A percentile compares a stretch with the other conserved stretches of the same genome.
phyloP scores from a whole-genome alignment of 176 grass and related monocot genomes.

The Paspalum notatum region DNA sequence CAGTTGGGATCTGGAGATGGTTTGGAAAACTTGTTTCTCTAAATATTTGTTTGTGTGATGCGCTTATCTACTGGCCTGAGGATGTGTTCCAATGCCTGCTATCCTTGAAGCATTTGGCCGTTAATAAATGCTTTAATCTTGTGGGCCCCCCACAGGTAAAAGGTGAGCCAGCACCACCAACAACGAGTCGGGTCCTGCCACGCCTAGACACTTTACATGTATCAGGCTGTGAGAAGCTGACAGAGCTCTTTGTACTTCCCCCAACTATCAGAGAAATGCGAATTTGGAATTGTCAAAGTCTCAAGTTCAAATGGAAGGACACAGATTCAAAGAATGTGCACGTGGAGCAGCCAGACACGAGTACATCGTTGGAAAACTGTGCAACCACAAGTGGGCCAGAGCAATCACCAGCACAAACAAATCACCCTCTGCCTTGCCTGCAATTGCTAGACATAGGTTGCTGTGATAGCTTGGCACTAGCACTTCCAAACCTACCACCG shows the following conservation, averaged over 20 bases:
- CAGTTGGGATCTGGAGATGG: neutral
- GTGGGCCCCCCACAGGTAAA: neutral
- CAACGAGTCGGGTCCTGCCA: neutral
- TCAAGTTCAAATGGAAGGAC: neutral
- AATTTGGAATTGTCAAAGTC: fast-evolving
- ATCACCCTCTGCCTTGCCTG: neutral
- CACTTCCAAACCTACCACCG: neutral
- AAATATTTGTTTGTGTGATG: neutral
- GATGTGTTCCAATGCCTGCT: conserved; percentile 3
- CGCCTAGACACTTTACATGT: neutral
- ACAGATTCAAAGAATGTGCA: neutral
- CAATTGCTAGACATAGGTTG: neutral
- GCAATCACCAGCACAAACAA: neutral
- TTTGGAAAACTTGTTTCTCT: conserved; percentile 15
- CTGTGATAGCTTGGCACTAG: neutral
- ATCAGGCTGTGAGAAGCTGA: fast-evolving
- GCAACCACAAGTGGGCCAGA: neutral
- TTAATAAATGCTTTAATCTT: neutral
- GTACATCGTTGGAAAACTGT: neutral
- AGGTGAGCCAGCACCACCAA: neutral
- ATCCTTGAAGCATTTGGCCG: neutral
- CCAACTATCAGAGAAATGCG: neutral
- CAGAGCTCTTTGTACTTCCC: conserved; percentile 19
- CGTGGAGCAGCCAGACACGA: neutral
- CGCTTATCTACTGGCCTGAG: conserved; percentile 20